Percentiles rank a stretch among this genome's conserved stretches.
These are phyloP conservation scores for Echium plantagineum DNA, from an alignment of 257 asterid genomes.

Conservation along the genomic window DNA sequence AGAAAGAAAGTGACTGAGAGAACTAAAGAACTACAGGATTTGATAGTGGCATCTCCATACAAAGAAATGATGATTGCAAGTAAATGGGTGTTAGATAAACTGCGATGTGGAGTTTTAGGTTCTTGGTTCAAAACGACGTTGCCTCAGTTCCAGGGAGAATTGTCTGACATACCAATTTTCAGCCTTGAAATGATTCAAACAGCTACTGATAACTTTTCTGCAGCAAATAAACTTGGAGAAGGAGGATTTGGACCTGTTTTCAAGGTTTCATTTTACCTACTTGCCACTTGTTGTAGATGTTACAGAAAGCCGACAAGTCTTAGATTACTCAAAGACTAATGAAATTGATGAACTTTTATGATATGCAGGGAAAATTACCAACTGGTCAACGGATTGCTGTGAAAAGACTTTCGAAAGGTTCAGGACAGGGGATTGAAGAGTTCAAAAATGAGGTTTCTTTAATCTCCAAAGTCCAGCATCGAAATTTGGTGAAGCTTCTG, in stretches of 20 bases:
- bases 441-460: constrained; percentile 51
- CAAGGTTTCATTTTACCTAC: neutral
- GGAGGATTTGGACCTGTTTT: neutral
- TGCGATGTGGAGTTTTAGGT: constrained; percentile 46
- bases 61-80: constrained; percentile 26
- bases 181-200: neutral
- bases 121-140: constrained; percentile 32
- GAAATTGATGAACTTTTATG: neutral
- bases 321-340: no score
- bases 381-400: constrained; percentile 53
- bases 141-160: constrained; percentile 3
- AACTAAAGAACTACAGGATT: constrained; percentile 20
- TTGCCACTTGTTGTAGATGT: no score
- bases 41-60: constrained; percentile 22
- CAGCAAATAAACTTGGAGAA: neutral
- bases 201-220: neutral
- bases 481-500: constrained; percentile 44
- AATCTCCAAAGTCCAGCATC: constrained; percentile 53
- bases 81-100: constrained; percentile 31
- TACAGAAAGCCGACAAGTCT: no score
- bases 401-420: constrained; percentile 40
- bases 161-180: neutral
- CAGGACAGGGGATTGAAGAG: constrained; percentile 55
- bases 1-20: constrained; percentile 5
- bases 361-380: constrained; percentile 30